phyloP scores from a whole-genome alignment of 139 green algal species.

The Marvania coccoides region DNA sequence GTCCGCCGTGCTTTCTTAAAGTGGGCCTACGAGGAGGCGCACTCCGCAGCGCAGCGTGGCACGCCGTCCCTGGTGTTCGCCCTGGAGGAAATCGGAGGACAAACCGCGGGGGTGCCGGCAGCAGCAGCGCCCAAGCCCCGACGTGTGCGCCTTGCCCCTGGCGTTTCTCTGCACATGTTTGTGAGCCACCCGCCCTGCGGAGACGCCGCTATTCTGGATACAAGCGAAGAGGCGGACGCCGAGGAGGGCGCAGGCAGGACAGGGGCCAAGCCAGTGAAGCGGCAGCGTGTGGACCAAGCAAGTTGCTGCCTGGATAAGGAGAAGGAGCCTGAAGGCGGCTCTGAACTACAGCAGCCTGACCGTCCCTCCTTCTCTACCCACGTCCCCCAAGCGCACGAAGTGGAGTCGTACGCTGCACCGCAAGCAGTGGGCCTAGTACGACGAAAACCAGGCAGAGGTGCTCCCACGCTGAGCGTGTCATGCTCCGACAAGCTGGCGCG shows the following conservation, averaged over 20 bases:
- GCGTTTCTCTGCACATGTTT: slow-evolving; percentile 65
- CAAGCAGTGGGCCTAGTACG: slow-evolving; percentile 54
- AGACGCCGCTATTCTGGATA: slow-evolving; percentile 59
- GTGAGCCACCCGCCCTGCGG: slow-evolving; percentile 78
- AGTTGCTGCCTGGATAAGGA: neutral
- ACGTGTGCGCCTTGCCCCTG: slow-evolving; percentile 33
- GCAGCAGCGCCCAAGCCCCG: too few species aligned
- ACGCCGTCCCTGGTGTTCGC: neutral
- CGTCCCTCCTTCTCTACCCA: too few species aligned
- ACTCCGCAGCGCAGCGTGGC: neutral
- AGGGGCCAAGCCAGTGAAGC: slow-evolving; percentile 38
- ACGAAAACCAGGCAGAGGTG: slow-evolving; percentile 83
- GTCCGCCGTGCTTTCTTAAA: slow-evolving; percentile 51
- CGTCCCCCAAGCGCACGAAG: slow-evolving; percentile 51
- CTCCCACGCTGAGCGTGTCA: slow-evolving; percentile 80
- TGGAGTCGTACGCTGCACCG: slow-evolving; percentile 39
- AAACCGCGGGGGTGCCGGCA: neutral
- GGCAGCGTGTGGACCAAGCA: neutral
- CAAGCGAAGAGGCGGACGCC: neutral
- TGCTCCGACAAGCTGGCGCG: slow-evolving; percentile 94
- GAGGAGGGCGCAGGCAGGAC: slow-evolving; percentile 18
- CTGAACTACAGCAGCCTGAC: neutral
- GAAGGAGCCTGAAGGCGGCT: too few species aligned
- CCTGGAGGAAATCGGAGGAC: neutral
- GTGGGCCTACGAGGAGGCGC: slow-evolving; percentile 60